Base-by-base conservation (phyloP, 129 eudicot genomes). In the Ambrosia trifida region DNA sequence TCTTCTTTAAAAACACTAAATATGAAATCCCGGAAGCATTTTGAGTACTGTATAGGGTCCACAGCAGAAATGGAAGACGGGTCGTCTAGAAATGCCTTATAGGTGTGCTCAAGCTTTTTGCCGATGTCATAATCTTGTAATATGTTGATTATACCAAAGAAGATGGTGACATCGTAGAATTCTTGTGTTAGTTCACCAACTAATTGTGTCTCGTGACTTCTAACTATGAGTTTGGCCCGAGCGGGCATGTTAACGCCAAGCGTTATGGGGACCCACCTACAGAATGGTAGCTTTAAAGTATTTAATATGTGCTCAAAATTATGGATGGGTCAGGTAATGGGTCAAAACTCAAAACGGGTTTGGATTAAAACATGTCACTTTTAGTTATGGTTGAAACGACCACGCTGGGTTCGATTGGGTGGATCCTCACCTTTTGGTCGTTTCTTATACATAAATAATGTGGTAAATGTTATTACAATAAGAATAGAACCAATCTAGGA, bases 81-180 rank as follows among this genome's bases (percentile, higher is more conserved):
- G 68, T 90, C 96, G n/a, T 72, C 80, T 50, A 87, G 95, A 24
- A 90, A 68, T 49, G 95, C 76, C 65, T 90, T 90, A 62, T 90
- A 90, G 12, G 95, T 95, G 43, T 90, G 96, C 38, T 90, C 96
- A 40, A 90, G 86, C 88, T 90, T 90, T 79, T 90, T 90, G 80
- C 82, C 83, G 46, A 90, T 90, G 74, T 90, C 96, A 31, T 90
- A 87, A 80, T 90, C 90, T 82, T 90, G 97, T 66, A 90, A 76
- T 76, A 90, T 90, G 67, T 90, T 95, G 1, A 90, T 90, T 36
- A 90, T 90, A 54, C 94, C n/a, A n/a, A n/a, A n/a, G n/a, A n/a
- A n/a, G n/a, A n/a, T n/a, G n/a, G n/a, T n/a, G n/a, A n/a, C n/a
- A n/a, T 83, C 84, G 17, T 76, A 79, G 44, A 59, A 83, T 58